These are phyloP conservation scores for Penicillium oxalicum DNA, from an alignment of 2,329 filamentous ascomycete genomes.

Conservation along the genomic window DNA sequence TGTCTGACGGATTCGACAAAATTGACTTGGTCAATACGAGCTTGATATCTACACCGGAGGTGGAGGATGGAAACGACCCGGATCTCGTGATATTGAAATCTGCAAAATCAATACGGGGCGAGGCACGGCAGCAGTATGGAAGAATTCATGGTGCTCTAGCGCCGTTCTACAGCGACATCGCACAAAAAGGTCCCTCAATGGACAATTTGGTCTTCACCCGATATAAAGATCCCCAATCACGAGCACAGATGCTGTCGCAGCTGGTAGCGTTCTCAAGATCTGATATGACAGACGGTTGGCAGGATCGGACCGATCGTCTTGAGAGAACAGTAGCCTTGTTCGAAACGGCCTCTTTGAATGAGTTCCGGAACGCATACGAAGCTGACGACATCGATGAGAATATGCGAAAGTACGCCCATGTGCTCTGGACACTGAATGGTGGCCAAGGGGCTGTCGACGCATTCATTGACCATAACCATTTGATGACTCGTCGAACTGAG, in stretches of 20 bases:
- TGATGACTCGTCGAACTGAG: conserved; percentile 68
- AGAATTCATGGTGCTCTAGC: conserved; percentile 83
- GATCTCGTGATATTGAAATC: conserved; percentile 64
- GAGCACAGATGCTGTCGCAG: conserved; percentile 83
- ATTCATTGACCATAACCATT: conserved; percentile 81
- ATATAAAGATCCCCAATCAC: conserved; percentile 81
- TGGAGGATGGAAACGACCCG: conserved; percentile 52
- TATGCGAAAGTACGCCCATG: conserved; percentile 84
- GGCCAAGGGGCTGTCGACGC: conserved; percentile 72
- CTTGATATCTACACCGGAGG: conserved; percentile 20
- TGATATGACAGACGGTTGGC: conserved; percentile 72
- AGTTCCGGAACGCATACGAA: conserved; percentile 91
- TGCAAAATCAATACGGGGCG: conserved; percentile 72
- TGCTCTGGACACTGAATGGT: conserved; percentile 75
- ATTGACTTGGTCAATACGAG: conserved; percentile 51
- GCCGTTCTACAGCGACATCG: conserved; percentile 83
- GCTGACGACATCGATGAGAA: conserved; percentile 79
- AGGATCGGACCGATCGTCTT: conserved; percentile 64
- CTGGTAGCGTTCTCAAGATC: conserved; percentile 70
- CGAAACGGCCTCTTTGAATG: conserved; percentile 79
- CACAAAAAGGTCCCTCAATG: conserved; percentile 60
- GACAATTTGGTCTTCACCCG: conserved; percentile 80
- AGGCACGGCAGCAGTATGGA: conserved; percentile 82
- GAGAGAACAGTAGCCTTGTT: conserved; percentile 72
- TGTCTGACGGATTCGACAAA: conserved; percentile 73